Base-by-base conservation (phyloP, 78 protist species). In the Dictyostelium firmibasis region DNA sequence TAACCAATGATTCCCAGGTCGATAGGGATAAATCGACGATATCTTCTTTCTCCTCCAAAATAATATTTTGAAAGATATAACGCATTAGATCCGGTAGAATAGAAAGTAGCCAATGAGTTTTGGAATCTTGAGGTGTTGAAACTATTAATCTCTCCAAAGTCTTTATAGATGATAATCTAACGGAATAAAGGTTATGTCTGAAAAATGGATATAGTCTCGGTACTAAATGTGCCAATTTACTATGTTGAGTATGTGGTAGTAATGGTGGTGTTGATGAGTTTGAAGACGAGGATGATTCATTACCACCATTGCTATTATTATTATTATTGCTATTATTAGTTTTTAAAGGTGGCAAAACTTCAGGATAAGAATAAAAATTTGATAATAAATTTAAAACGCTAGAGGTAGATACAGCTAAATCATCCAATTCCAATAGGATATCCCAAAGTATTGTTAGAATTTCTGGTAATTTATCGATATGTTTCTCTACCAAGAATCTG, bases 391-490 rank as follows among this genome's bases (percentile, higher is more conserved):
- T 84, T 25, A 93, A 81, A 10, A 93, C 92, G 16, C 67, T 38
- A n/a, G 95, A 38, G 18, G 93, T 88, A 9, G 97, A 95, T 1
- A 88, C 91, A 4, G 96, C 83, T 6, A 95, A 75, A 35, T 95
- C 97, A 47, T 95, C 97, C 50, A 88, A 47, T 35, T 95, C 97
- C 29, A 76, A 43, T 2, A 95, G 86, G 47, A 84, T 60, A 31
- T 91, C 97, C 97, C 97, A 95, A 10, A 95, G 95, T 13, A 95
- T 81, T 0, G 91, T 43, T 13, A 88, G 11, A 38, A 95, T 62
- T 27, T 60, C 74, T 23, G 85, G 83, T 27, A 81, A 14, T 11
- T 57, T 83, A 43, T 81, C 87, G 2, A 20, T 23, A 47, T 89
- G 82, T 16, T 72, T 70, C 36, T 41, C 75, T 1, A 88, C 92